Evolutionary conservation across 495 filamentous ascomycete species (phyloP), one percentile per base, ranked within the genome.

Genomic region (Penicillium diatomitis): DNA sequence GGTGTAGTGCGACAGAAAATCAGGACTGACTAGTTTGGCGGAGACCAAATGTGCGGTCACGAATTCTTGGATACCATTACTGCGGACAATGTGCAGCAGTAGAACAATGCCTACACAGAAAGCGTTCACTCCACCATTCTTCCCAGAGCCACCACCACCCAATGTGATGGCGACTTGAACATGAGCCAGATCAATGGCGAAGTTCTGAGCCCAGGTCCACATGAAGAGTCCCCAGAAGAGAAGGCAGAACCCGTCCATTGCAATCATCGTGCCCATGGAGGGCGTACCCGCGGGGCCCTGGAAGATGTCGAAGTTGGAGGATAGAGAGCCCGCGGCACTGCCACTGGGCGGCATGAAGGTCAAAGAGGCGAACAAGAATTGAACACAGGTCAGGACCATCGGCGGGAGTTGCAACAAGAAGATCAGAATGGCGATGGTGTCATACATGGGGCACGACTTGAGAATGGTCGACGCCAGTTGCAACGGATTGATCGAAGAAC

Each of bases 381-480:
- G 94, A 62, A 95, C 87, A 62, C 88, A 73, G 46, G 89, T 90
- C 50, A 97, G 77, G 47, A 95, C 80, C 56, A 89, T 87, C 28
- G 91, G 87, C 29, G 94, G 90, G n/a, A 96, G 81, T 65, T 96
- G 92, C 60, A 99, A 83, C 48, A 99, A 81, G 63, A 99, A 85
- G 66, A 99, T 96, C 63, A 99, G 77, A 63, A 99, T 95, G 60
- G 92, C 90, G 68, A 99, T 87, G 48, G 92, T 96, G 72, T 99
- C 92, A 66, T 87, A 83, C 54, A 96, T 81, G 28, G 92, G 92
- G 59, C 89, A 95, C 29, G 88, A 90, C 53, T 79, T 78, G 53
- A 98, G 80, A 50, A 98, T 92, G 38, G 91, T 96, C 52, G 86
- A 77, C 42, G 83, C 82, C 47, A 90, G 67, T 54, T 83, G 80